phyloP scores from a whole-genome alignment of 2,329 filamentous ascomycete species.

The Mollisia scopiformis region DNA sequence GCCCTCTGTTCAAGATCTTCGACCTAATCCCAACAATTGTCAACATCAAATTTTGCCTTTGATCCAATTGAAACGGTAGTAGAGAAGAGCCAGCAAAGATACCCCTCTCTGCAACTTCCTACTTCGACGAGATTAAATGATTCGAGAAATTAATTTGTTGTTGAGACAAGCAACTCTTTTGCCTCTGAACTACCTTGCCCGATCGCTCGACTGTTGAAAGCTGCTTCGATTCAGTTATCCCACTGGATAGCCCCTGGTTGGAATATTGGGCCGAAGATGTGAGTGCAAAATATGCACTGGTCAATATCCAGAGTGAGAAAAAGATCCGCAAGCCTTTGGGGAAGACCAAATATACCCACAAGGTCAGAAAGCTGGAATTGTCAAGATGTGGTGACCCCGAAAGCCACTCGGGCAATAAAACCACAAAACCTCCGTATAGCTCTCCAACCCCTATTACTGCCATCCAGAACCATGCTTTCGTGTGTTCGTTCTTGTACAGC shows the following conservation, averaged over 20 bases:
- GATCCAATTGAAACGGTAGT: no score
- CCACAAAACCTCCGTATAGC: constrained; percentile 72
- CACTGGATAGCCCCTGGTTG: neutral
- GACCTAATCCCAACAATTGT: no score
- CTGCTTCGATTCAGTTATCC: neutral
- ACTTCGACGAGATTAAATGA: no score
- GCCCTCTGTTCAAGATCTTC: no score
- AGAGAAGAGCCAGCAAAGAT: no score
- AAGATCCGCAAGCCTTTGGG: constrained; percentile 72
- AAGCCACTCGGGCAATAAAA: constrained; percentile 72
- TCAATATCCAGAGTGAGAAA: constrained; percentile 62
- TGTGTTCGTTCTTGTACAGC: constrained; percentile 56
- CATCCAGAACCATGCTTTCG: constrained; percentile 63
- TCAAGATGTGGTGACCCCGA: constrained; percentile 64
- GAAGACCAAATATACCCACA: constrained; percentile 68
- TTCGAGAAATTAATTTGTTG: neutral
- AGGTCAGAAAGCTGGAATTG: constrained; percentile 63
- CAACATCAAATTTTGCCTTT: no score
- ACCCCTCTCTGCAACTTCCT: no score
- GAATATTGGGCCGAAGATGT: neutral
- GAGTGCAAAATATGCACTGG: neutral
- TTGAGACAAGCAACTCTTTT: neutral
- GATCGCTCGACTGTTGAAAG: neutral
- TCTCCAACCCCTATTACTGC: constrained; percentile 67
- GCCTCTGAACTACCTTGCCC: neutral